A percentile compares a stretch with the other conserved stretches of the same genome.
These are phyloP conservation scores for Cutaneotrichosporon dermatis DNA, from an alignment of 1,284 basidiomycete species.

Conservation along the genomic window DNA sequence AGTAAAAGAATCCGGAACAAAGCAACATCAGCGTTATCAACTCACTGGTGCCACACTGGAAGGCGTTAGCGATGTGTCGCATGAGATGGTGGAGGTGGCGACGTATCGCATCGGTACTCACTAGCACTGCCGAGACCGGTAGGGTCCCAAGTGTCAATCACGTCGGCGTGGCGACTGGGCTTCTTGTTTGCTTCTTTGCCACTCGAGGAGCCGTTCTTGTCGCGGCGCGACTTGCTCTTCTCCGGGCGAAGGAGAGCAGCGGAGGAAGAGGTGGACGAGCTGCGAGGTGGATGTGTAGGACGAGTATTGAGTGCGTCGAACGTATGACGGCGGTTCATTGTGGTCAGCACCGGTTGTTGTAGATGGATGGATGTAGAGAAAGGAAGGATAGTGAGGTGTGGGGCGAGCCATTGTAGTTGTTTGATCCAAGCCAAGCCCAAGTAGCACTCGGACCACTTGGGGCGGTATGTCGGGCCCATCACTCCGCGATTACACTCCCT, in stretches of 20 bases:
- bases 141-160: conserved; percentile 50
- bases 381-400: too few relatives aligned
- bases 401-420: too few relatives aligned
- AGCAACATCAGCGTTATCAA: neutral
- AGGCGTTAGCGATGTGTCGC: too few relatives aligned
- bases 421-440: too few relatives aligned
- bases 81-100: too few relatives aligned
- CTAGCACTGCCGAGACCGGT: conserved; percentile 46
- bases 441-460: too few relatives aligned
- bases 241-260: neutral
- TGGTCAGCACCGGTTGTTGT: neutral
- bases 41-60: conserved; percentile 48
- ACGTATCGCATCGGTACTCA: conserved; percentile 22
- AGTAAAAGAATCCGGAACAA: too few relatives aligned
- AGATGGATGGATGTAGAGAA: too few relatives aligned
- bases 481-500: too few relatives aligned
- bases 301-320: too few relatives aligned
- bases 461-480: too few relatives aligned
- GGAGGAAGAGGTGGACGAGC: conserved; percentile 18
- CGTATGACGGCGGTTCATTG: neutral
- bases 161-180: conserved; percentile 45
- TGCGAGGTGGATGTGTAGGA: neutral
- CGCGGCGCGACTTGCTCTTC: neutral
- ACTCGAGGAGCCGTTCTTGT: neutral
- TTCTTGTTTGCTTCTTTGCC: conserved; percentile 34